Evolutionary conservation across 208 protist species (phyloP).

Genomic region (Wallacemonas rigidus): DNA sequence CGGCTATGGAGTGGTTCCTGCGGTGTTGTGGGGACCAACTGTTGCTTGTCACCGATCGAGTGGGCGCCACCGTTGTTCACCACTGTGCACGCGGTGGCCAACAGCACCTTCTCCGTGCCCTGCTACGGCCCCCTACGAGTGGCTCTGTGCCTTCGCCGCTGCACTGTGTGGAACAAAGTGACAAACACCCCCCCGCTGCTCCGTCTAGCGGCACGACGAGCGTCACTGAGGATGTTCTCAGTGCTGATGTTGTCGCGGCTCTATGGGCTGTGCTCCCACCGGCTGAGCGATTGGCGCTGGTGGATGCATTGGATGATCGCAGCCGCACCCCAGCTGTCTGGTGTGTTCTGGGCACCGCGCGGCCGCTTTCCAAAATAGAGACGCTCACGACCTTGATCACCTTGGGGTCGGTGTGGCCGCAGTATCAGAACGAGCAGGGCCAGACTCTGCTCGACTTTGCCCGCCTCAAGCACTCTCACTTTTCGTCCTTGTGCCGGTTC

Average conservation of each 20-base stretch:
- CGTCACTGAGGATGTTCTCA: not conserved
- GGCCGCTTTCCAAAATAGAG: conserved; percentile 23
- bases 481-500: conserved; percentile 18
- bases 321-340: conserved; percentile 56
- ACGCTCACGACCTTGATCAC: conserved; percentile 36
- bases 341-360: conserved; percentile 36
- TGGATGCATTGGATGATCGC: conserved; percentile 39
- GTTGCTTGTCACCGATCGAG: conserved; percentile 25
- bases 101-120: conserved; percentile 22
- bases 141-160: not conserved
- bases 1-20: conserved; percentile 42
- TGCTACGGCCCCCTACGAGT: conserved; percentile 23
- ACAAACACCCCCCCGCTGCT: too few relatives aligned
- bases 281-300: conserved; percentile 19
- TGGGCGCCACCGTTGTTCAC: conserved; percentile 50
- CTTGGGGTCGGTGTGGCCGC: conserved; percentile 49
- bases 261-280: conserved; percentile 23
- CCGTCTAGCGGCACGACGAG: not conserved
- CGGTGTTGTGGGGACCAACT: conserved; percentile 24
- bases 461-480: conserved; percentile 17
- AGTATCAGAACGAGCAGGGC: conserved; percentile 25
- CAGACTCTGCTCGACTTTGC: conserved; percentile 32
- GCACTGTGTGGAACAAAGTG: not conserved
- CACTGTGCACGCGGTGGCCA: conserved; percentile 52
- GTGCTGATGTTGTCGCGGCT: not conserved